phyloP scores from a whole-genome alignment of 2,329 filamentous ascomycete genomes.

The Beauveria australis region DNA sequence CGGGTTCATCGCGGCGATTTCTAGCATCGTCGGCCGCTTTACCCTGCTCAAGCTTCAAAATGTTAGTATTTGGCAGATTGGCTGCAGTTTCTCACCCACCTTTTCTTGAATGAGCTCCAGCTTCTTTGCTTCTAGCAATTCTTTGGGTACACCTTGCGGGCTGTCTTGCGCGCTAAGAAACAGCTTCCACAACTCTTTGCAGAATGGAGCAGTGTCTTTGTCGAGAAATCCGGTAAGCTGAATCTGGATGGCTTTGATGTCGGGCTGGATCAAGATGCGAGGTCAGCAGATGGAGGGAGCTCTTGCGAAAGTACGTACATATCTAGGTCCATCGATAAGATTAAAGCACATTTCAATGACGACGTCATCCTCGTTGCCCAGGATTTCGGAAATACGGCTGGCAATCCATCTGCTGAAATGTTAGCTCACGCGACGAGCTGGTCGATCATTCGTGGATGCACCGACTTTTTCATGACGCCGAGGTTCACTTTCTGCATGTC shows the following conservation, averaged over 20 bases:
- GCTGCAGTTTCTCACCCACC: slow-evolving; percentile 38
- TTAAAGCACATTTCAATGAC: slow-evolving; percentile 77
- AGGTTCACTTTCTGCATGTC: slow-evolving; percentile 97
- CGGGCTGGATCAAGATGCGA: slow-evolving; percentile 53
- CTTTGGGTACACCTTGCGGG: slow-evolving; percentile 85
- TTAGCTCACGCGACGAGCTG: slow-evolving; percentile 11
- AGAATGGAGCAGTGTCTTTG: slow-evolving; percentile 81
- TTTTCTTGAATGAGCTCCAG: slow-evolving; percentile 90
- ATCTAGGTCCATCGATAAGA: slow-evolving; percentile 63
- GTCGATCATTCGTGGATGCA: slow-evolving; percentile 13
- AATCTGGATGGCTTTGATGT: slow-evolving; percentile 92
- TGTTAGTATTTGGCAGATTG: slow-evolving; percentile 6
- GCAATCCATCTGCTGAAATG: slow-evolving; percentile 74
- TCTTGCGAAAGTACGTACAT: slow-evolving; percentile 45
- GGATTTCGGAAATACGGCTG: slow-evolving; percentile 73
- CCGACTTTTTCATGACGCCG: slow-evolving; percentile 94
- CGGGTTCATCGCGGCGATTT: slow-evolving; percentile 61
- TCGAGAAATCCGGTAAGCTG: slow-evolving; percentile 92
- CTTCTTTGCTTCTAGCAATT: slow-evolving; percentile 93
- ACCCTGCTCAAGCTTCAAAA: slow-evolving; percentile 67
- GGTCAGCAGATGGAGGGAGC: slow-evolving; percentile 20
- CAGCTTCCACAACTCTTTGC: slow-evolving; percentile 88
- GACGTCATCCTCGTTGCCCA: slow-evolving; percentile 92
- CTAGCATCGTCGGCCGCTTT: slow-evolving; percentile 70
- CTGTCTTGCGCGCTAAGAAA: slow-evolving; percentile 84